Base-by-base conservation (phyloP, 306 rosid genomes). In the Prunus kanzakura region DNA sequence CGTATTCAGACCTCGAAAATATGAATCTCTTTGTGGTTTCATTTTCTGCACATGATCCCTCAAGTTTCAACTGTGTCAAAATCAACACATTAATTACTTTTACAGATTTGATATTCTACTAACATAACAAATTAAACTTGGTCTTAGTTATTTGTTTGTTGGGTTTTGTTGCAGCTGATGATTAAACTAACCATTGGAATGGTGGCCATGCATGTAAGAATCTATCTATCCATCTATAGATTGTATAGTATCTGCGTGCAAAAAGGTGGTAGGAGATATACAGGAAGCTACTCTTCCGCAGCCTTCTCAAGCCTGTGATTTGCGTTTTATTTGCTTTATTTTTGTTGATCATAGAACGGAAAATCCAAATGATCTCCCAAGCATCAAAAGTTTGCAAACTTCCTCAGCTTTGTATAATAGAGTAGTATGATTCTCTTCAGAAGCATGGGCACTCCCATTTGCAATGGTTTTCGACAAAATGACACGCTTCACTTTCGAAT, bases 161-260 rank as follows among this genome's bases (percentile, higher is more conserved):
- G 52, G 15, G 47, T 27, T 58, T 58, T 8, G 45, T 61, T 74
- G 75, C 79, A 80, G 83, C 60, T 80, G 79, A 49, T 22, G 27
- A 19, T 30, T 80, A 58, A 68, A 23, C 46, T 50, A 32, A 47
- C 50, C 8, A n/a, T 67, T 30, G 46, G 73, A 32, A n/a, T 6
- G n/a, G 58, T 6, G 38, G 70, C 66, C 16, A 14, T 49, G 46
- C 55, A 35, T 30, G 29, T 22, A 19, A 46, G 45, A 25, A 27
- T 73, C 76, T 15, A 55, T 15, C 43, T 4, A 62, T 49, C 38
- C 4, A 35, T 38, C 43, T 38, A 7, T 38, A 35, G 41, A 35
- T 35, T 5, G 8, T 35, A 11, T 51, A 45, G 73, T 3, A 67
- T 73, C 51, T 57, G 43, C 56, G 10, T 22, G 29, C 46, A 6